Conservation (phyloP, 1,284 basidiomycete species). For the Rhodotorula mucilaginosa region DNA sequence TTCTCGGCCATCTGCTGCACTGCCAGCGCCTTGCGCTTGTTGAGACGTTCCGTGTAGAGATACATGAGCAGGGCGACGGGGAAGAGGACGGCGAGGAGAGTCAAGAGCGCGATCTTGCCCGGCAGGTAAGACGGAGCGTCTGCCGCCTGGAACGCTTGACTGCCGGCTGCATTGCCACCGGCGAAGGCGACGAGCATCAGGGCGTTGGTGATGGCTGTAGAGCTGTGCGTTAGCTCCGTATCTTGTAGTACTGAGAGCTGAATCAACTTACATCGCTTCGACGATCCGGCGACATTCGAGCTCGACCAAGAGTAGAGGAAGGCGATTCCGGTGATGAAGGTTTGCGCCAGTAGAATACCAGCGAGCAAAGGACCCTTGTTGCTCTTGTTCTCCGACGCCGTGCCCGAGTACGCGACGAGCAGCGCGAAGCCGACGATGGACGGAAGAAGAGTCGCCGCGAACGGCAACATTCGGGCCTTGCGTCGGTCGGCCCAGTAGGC, state of each 20-base stretch:
- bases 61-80: slow-evolving; percentile 57
- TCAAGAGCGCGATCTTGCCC: slow-evolving; percentile 51
- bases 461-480: slow-evolving; percentile 18
- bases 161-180: slow-evolving; percentile 55
- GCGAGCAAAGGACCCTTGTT: slow-evolving; percentile 60
- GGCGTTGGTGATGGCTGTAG: slow-evolving; percentile 55
- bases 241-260: background rate
- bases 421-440: slow-evolving; percentile 63
- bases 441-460: slow-evolving; percentile 40
- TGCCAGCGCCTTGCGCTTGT: slow-evolving; percentile 54
- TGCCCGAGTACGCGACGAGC: slow-evolving; percentile 59
- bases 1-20: slow-evolving; percentile 55
- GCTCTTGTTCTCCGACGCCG: slow-evolving; percentile 44
- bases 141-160: slow-evolving; percentile 17
- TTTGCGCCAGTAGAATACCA: slow-evolving; percentile 58
- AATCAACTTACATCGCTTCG: slow-evolving; percentile 54
- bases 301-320: slow-evolving; percentile 66
- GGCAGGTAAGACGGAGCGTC: slow-evolving; percentile 18
- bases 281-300: slow-evolving; percentile 64
- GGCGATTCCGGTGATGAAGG: slow-evolving; percentile 58
- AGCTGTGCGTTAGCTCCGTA: slow-evolving; percentile 36
- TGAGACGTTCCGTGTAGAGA: slow-evolving; percentile 59
- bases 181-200: slow-evolving; percentile 61
- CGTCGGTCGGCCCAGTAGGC: slow-evolving; percentile 64
- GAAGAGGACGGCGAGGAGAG: slow-evolving; percentile 58